Base-by-base conservation (phyloP, 148 eudicot species). In the Chenopodium suecicum region DNA sequence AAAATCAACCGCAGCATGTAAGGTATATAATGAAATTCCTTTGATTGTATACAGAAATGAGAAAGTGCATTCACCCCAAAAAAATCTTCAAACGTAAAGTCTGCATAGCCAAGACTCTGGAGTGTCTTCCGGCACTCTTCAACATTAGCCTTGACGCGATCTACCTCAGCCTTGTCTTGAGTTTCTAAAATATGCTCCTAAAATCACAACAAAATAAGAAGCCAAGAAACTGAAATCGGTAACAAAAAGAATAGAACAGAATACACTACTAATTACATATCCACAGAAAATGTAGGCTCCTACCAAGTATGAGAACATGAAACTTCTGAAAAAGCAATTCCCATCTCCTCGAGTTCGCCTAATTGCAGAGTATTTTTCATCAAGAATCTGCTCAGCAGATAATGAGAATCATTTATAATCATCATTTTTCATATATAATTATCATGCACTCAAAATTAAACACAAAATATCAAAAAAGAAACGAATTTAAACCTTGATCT, bases 321-420 rank as follows among this genome's bases (percentile, higher is more conserved):
- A 96, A 83, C 97, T 87, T 79, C 99, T 93, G 69, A 96, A 96
- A 84, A 96, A 96, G 86, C 98, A 96, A 75, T 96, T 95, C 68
- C 99, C 99, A 88, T 96, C 99, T 74, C 99, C 98, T n/a, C 94
- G 83, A 10, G 97, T 89, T 76, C 99, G 91, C 84, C 99, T 88
- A 65, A 96, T 91, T 56, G 91, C 92, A 80, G 91, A 85, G 87
- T 89, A 95, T 74, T 91, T 86, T 78, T 91, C 88, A 16, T 73
- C 82, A 73, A 95, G 93, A 83, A 95, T 85, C 98, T 93, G 90
- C 79, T 79, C 27, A 73, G 52, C 19, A 74, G 63, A 78, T 17
- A 31, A 54, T 14, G 22, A 66, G 29, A 20, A 58, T 12, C 52
- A 58, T 11, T 41, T 41, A 41, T 41, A 6, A 6, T 41, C 7